Evolutionary conservation across 352 stramenopile species (phyloP).

Genomic region (Globisporangium carolinianum): DNA sequence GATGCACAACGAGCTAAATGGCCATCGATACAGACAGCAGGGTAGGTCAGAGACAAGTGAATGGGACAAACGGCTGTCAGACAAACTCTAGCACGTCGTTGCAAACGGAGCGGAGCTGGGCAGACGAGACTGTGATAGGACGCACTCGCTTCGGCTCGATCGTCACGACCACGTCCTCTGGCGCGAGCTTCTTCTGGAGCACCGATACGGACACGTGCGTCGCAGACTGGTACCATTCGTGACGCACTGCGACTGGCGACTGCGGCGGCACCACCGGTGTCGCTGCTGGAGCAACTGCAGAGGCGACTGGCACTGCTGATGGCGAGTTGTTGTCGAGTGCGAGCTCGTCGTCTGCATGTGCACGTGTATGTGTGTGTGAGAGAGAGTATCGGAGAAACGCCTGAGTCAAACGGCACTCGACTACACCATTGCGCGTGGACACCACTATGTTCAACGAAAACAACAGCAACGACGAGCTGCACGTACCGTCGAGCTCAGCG

Average conservation of each 20-base stretch:
- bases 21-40: too few relatives aligned
- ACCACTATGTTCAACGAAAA: too few relatives aligned
- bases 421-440: too few relatives aligned
- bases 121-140: not conserved
- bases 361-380: not conserved
- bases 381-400: conserved; percentile 1
- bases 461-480: not conserved
- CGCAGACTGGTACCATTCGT: conserved; percentile 86
- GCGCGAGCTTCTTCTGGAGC: conserved; percentile 71
- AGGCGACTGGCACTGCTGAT: not conserved
- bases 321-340: conserved; percentile 2
- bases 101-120: too few relatives aligned
- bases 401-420: not conserved
- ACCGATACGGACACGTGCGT: conserved; percentile 80
- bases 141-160: conserved; percentile 44
- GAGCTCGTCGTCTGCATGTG: conserved; percentile 1
- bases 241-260: conserved; percentile 10
- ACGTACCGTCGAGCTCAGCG: conserved; percentile 66
- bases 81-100: too few relatives aligned
- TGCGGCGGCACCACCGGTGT: not conserved
- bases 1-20: conserved; percentile 31
- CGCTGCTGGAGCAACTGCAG: not conserved
- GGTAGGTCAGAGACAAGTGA: too few relatives aligned
- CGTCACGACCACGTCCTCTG: conserved; percentile 52
- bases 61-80: too few relatives aligned